Evolutionary conservation across 495 filamentous ascomycete genomes (phyloP).

Genomic region (Penicillium bialowiezense): DNA sequence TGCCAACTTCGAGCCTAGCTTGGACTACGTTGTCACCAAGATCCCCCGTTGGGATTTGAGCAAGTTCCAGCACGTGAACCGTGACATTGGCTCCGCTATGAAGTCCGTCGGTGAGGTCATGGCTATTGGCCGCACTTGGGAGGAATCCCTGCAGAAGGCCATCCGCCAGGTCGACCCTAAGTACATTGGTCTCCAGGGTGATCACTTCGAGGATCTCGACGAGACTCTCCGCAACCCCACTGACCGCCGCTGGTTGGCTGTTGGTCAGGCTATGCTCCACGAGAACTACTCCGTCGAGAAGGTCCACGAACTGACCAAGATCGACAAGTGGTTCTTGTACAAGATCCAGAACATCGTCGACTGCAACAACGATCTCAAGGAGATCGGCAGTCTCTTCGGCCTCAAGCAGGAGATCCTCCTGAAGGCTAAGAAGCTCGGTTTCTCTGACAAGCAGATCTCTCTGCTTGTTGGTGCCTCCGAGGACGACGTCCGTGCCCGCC

Average conservation of each 20-base stretch:
- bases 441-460: conserved; percentile 95
- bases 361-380: conserved; percentile 80
- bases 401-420: conserved; percentile 82
- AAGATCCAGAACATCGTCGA: conserved; percentile 97
- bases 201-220: conserved; percentile 89
- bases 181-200: conserved; percentile 92
- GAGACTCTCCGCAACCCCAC: conserved; percentile 87
- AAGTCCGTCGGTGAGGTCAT: conserved; percentile 99
- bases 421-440: conserved; percentile 94
- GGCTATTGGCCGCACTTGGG: conserved; percentile 97
- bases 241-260: conserved; percentile 93
- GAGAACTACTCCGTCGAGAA: conserved; percentile 90
- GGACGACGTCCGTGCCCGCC: conserved; percentile 81
- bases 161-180: conserved; percentile 93
- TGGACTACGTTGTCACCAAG: conserved; percentile 98
- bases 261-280: conserved; percentile 96
- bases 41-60: conserved; percentile 96
- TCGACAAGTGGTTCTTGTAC: conserved; percentile 98
- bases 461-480: conserved; percentile 79
- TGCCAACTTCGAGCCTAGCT: conserved; percentile 95
- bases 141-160: conserved; percentile 99
- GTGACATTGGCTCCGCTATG: conserved; percentile 96
- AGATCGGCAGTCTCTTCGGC: conserved; percentile 80
- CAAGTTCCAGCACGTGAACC: conserved; percentile 98
- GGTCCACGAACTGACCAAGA: conserved; percentile 91